phyloP scores from a whole-genome alignment of 1,284 basidiomycete genomes.

The Marasmius tenuissimus region DNA sequence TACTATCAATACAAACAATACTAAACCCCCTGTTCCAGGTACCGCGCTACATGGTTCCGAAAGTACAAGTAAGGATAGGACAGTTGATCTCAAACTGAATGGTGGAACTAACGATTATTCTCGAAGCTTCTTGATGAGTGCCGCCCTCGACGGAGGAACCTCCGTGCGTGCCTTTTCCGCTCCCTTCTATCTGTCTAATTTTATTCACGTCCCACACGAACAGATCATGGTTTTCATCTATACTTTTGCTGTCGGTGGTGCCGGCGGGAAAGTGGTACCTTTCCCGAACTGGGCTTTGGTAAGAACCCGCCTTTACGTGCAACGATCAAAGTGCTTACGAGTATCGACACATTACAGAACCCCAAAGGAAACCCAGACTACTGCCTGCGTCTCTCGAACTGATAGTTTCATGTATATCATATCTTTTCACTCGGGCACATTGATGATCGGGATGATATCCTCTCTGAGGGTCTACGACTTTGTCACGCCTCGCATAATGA shows the following conservation, averaged over 20 bases:
- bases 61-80: conserved; percentile 44
- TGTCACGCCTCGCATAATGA: no score
- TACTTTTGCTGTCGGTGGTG: conserved; percentile 63
- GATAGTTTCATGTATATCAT: not conserved
- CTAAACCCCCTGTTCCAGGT: conserved; percentile 18
- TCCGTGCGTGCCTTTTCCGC: not conserved
- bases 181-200: not conserved
- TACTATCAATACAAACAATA: conserved; percentile 1
- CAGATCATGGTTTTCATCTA: conserved; percentile 55
- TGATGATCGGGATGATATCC: not conserved
- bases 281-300: conserved; percentile 51
- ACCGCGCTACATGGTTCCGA: conserved; percentile 49
- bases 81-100: conserved; percentile 30
- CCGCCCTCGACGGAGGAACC: conserved; percentile 59
- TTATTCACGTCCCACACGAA: not conserved
- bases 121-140: conserved; percentile 18
- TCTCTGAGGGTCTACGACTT: not conserved
- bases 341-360: conserved; percentile 19
- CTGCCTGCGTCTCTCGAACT: conserved; percentile 24
- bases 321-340: not conserved
- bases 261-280: conserved; percentile 42
- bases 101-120: conserved; percentile 24
- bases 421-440: not conserved
- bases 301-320: conserved; percentile 7
- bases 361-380: conserved; percentile 32